Evolutionary conservation across 2,329 filamentous ascomycete species (phyloP), one percentile per base, ranked within the genome.

Genomic region (Graphilbum ipis-grandicollis): DNA sequence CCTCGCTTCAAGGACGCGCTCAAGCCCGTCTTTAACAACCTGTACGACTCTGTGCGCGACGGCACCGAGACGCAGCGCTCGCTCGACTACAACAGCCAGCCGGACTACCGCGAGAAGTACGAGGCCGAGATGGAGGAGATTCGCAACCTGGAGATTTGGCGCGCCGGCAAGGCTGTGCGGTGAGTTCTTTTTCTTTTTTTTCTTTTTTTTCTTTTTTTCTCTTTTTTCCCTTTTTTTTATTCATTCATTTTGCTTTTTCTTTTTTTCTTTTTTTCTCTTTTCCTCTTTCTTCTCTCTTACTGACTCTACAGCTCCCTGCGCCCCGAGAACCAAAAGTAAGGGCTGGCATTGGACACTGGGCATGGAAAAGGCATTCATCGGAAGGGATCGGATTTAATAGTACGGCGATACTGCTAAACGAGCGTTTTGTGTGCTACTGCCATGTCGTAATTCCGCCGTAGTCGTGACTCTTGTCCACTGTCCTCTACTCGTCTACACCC

Each of bases 41-140:
- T 98, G 43, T 98, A 98, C 69, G 79, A 92, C 64, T 78, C 80
- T 45, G 90, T 98, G 56, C 75, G 75, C 62, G 75, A 85, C 53
- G 90, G 90, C 56, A 76, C 73, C 56, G 90, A 98, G 79, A 98
- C 90, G 55, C 69, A 90, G 77, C 77, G 90, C 62, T 90, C 84
- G 43, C 79, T 98, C 55, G 85, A 94, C 55, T 98, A 92, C 75
- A 96, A 96, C 74, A 72, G 80, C 58, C 84, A 92, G 65, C 66
- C 74, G 50, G 85, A 98, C 66, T 98, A 98, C 78, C 80, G 90
- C 53, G 71, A 93, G 71, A 85, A 82, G 66, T 98, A 86, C 64
- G 85, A 94, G 75, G 75, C 83, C 56, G 90, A 98, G 80, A 82
- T 98, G 77, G 71, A 93, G 68, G 90, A 96, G 71, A 96, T 98